Conservation (phyloP, 352 stramenopile species). For the Bremia lactucae region DNA sequence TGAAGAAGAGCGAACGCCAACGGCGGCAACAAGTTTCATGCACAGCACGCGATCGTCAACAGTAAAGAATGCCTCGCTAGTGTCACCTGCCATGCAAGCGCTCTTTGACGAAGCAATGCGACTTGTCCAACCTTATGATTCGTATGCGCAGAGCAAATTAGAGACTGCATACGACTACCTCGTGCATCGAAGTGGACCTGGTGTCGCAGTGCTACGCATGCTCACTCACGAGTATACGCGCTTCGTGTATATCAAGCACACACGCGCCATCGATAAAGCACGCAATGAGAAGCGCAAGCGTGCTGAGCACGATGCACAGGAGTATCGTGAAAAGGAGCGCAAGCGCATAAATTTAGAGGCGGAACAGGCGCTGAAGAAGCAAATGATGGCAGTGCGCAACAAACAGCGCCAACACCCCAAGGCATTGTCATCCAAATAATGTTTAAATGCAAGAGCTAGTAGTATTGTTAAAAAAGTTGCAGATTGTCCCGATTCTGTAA, state of each 20-base stretch:
- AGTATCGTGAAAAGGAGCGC: conserved; percentile 44
- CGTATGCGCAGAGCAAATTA: conserved; percentile 58
- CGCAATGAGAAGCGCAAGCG: conserved; percentile 59
- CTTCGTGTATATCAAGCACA: conserved; percentile 79
- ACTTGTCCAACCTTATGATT: conserved; percentile 52
- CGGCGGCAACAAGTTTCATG: background rate
- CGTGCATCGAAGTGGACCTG: conserved; percentile 40
- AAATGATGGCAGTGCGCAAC: conserved; percentile 76
- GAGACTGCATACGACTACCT: conserved; percentile 54
- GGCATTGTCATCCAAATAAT: conserved; percentile 17
- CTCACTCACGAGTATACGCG: conserved; percentile 79
- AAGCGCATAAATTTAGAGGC: conserved; percentile 60
- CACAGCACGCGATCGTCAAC: conserved; percentile 2
- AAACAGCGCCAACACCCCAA: conserved; percentile 49
- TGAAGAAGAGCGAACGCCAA: background rate
- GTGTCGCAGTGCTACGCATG: conserved; percentile 50
- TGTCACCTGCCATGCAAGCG: conserved; percentile 27
- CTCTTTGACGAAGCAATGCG: conserved; percentile 58
- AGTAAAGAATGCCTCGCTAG: conserved; percentile 6
- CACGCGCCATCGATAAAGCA: conserved; percentile 57
- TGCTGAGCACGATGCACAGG: conserved; percentile 48
- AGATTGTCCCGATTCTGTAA: too few species aligned
- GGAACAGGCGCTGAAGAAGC: conserved; percentile 58
- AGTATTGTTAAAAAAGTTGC: conserved; percentile 2
- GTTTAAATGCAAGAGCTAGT: conserved; percentile 2